Evolutionary conservation across 495 filamentous ascomycete genomes (phyloP).

Genomic region (Penicillium flavigenum): DNA sequence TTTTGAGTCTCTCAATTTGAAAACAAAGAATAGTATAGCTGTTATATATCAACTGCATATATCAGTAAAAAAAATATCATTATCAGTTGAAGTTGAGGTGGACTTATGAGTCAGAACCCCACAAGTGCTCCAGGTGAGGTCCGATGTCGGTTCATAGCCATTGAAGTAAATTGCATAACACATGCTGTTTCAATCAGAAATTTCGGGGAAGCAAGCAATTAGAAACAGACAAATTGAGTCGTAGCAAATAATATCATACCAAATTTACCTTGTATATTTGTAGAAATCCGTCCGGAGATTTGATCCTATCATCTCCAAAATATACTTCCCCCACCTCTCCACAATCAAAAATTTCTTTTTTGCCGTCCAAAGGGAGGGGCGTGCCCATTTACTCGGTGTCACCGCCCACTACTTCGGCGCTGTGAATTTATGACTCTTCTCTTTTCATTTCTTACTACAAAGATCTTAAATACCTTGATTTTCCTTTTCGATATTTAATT

Average conservation of each 20-base stretch:
- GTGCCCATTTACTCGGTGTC: constrained; percentile 25
- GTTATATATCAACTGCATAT: neutral
- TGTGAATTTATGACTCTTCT: constrained; percentile 28
- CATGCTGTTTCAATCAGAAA: neutral
- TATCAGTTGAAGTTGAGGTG: constrained; percentile 1
- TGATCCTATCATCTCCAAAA: constrained; percentile 5
- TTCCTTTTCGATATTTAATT: constrained; percentile 12
- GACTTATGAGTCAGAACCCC: constrained; percentile 11
- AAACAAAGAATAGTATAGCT: neutral
- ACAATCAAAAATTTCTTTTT: constrained; percentile 27
- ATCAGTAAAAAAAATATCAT: neutral
- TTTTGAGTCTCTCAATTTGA: neutral
- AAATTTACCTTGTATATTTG: neutral
- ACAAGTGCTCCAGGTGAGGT: neutral
- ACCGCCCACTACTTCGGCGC: constrained; percentile 25
- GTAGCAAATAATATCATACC: neutral
- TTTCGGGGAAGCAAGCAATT: neutral
- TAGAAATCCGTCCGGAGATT: no score
- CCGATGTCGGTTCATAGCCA: constrained; percentile 9
- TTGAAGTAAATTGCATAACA: neutral
- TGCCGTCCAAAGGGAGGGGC: constrained; percentile 25
- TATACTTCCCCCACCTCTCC: constrained; percentile 18
- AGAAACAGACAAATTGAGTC: constrained; percentile 5
- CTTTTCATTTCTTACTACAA: constrained; percentile 10
- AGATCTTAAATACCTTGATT: constrained; percentile 16